Base-by-base conservation (phyloP, 768 basidiomycete species). In the Rubroboletus pulcherrimus region DNA sequence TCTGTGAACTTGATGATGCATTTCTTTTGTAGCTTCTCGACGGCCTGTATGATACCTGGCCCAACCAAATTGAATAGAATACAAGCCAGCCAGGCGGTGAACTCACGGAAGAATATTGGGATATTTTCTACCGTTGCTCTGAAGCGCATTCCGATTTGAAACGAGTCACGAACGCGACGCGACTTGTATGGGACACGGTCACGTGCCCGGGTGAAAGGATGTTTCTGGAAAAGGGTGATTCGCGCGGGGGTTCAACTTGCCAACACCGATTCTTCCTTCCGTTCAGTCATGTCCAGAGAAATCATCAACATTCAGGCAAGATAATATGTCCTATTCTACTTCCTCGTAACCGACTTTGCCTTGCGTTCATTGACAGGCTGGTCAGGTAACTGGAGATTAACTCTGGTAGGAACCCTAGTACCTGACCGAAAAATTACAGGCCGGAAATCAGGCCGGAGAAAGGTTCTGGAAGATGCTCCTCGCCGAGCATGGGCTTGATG, bases 381-480 rank as follows among this genome's bases (percentile, higher is more conserved):
- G 89, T 35, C 89, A 90, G 79, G 88, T 89, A 65, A 59, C 12
- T 41, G 11, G 41, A 49, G 29, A 24, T 33, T 31, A 12, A n/a
- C n/a, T 30, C 34, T 35, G 6, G 35, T 45, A 37, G 24, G 46
- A 55, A 60, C 51, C 57, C 53, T 57, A 55, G 57, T 49, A 50
- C 58, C 58, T 69, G 49, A 67, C 55, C 5, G 12, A 55, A 66
- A 66, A 50, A 5, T 54, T 58, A 5, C 47, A 86, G 83, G 87
- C 87, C 30, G 84, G 87, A 59, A 88, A 87, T 64, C 85, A 86
- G 72, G 82, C 91, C 42, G 92, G 93, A 50, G 89, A 91, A 64
- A 80, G 81, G 43, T 98, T 96, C 71, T 97, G 94, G 94, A 78
- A 86, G 56, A 85, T 87, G 81, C 82, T 96, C 54, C 78, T 97